Base-by-base conservation (phyloP, 1,284 basidiomycete species). In the Lignosus rhinocerotis region DNA sequence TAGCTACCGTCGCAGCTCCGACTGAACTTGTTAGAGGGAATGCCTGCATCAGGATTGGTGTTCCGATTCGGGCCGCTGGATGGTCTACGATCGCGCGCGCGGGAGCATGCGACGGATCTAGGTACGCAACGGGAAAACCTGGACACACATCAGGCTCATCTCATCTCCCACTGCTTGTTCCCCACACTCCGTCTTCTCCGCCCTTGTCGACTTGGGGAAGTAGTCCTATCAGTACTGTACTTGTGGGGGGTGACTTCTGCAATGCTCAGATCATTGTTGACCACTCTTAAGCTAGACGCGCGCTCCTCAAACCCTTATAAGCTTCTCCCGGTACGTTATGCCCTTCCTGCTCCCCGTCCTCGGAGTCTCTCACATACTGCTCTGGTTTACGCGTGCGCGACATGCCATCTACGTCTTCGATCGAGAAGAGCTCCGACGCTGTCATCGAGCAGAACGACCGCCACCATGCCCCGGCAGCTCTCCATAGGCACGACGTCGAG, bases 271-370 rank as follows among this genome's bases (percentile, higher is more conserved):
- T 25, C 25, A 25, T 25, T 25, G 25, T 25, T 25, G 25, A 25
- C 25, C 25, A 39, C 46, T 30, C 53, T 61, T 25, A 34, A 19
- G 14, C 44, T 32, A 38, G 39, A n/a, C 53, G 58, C 57, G 43
- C 58, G 57, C 48, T 46, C 51, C 9, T 32, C 34, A 16, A 46
- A 48, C 30, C 46, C 52, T 55, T 64, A 64, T 64, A 64, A 64
- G 44, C 63, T 39, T n/a, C 44, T 64, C 44, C 63, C 63, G 51
- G 63, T 64, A 56, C 39, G 63, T 57, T 46, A 32, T 53, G 38
- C 11, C 36, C 17, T 30, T 39, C 46, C 21, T 50, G 39, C 52
- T 58, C 58, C 56, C 53, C 39, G 21, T 52, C 30, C 50, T 53
- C 47, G 49, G 50, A 55, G 54, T 51, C 51, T 56, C 59, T 61